Conservation (phyloP, 306 rosid species). For the Neltuma alba region DNA sequence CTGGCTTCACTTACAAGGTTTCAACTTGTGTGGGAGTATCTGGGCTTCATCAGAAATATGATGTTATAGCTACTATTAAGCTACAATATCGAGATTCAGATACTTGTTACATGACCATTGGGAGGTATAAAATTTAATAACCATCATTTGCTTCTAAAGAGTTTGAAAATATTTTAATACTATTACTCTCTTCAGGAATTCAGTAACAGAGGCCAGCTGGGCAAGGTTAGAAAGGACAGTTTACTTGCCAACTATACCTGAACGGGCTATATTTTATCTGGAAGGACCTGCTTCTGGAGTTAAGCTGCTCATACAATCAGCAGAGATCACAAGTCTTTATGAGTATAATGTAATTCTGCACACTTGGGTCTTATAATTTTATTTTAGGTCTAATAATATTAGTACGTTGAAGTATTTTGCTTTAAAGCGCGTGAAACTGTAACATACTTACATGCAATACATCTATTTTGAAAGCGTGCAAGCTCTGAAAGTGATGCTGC, state of each 20-base stretch:
- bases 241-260: slow-evolving; percentile 60
- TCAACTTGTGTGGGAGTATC: slow-evolving; percentile 80
- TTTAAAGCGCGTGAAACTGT: neutral
- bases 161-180: slow-evolving; percentile 8
- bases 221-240: slow-evolving; percentile 77
- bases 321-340: slow-evolving; percentile 48
- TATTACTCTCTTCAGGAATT: slow-evolving; percentile 58
- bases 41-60: slow-evolving; percentile 59
- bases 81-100: slow-evolving; percentile 57
- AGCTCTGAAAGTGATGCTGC: slow-evolving; percentile 37
- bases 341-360: slow-evolving; percentile 51
- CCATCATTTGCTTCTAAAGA: slow-evolving; percentile 19
- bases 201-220: slow-evolving; percentile 66
- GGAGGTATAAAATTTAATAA: slow-evolving; percentile 54
- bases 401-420: neutral
- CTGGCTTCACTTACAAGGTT: slow-evolving; percentile 59
- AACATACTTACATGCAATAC: neutral
- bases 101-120: slow-evolving; percentile 62
- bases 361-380: slow-evolving; percentile 15
- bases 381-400: neutral
- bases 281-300: slow-evolving; percentile 91
- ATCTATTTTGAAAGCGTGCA: slow-evolving; percentile 39
- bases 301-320: slow-evolving; percentile 70
- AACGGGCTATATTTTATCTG: slow-evolving; percentile 65
- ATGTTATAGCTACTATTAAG: slow-evolving; percentile 83